Percentiles rank a stretch among this genome's conserved stretches.
Evolutionary conservation across 202 grass and related monocot species (phyloP).

Genomic region (Elaeis oleifera): DNA sequence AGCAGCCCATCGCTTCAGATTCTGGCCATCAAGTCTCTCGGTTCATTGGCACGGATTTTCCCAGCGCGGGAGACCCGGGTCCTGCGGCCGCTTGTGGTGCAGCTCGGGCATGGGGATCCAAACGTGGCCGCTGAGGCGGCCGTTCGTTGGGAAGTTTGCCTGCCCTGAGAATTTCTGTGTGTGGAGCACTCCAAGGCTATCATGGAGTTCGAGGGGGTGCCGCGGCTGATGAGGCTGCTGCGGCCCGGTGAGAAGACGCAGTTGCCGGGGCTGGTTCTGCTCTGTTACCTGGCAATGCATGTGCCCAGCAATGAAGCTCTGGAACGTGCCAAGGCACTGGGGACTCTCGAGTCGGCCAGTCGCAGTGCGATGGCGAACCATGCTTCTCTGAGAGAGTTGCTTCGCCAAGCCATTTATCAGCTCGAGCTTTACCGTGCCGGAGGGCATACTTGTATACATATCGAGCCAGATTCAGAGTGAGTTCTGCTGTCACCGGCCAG

Average conservation of each 20-base stretch:
- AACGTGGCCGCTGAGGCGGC: slow-evolving; percentile 8
- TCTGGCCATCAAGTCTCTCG: slow-evolving; percentile 7
- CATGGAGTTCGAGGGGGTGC: slow-evolving; percentile 5
- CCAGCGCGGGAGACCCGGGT: slow-evolving; percentile 3
- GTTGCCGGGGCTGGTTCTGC: slow-evolving; percentile 12
- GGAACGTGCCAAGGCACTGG: slow-evolving; percentile 13
- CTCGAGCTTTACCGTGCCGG: slow-evolving; percentile 11
- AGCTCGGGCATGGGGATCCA: slow-evolving; percentile 10
- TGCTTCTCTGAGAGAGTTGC: slow-evolving; percentile 8
- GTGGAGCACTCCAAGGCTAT: slow-evolving; percentile 12
- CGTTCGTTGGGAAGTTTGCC: slow-evolving; percentile 10
- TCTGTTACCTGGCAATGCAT: slow-evolving; percentile 15
- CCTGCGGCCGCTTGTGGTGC: not conserved
- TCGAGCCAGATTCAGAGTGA: not conserved
- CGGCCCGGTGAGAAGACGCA: slow-evolving; percentile 9
- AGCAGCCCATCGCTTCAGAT: slow-evolving; percentile 5
- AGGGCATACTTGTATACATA: not conserved
- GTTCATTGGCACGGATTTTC: slow-evolving; percentile 1
- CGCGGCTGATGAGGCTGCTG: slow-evolving; percentile 9
- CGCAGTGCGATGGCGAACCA: not conserved
- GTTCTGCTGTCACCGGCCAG: not conserved
- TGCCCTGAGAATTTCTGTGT: not conserved
- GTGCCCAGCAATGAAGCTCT: slow-evolving; percentile 17
- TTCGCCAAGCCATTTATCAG: slow-evolving; percentile 16
- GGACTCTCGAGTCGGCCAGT: not conserved